A percentile compares a stretch with the other conserved stretches of the same genome.
Evolutionary conservation across 176 grass and related monocot genomes (phyloP).

Genomic region (Carex scoparia): DNA sequence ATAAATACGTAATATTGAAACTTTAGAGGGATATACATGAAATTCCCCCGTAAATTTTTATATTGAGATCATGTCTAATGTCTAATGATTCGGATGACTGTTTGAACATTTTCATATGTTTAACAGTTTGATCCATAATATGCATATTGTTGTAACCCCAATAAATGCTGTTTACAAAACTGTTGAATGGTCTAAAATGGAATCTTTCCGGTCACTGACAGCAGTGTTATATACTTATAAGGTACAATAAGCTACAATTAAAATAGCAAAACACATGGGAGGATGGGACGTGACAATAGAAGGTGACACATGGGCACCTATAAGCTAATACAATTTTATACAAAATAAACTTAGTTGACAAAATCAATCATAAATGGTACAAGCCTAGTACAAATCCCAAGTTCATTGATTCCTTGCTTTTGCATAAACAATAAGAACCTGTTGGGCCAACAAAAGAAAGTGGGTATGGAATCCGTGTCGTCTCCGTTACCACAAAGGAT

Average conservation of each 20-base stretch:
- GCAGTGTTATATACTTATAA: not conserved
- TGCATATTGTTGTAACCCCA: too few species aligned
- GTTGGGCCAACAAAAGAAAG: too few species aligned
- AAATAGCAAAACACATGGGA: not conserved
- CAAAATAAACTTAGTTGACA: not conserved
- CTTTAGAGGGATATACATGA: too few species aligned
- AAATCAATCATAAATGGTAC: slow-evolving; percentile 7
- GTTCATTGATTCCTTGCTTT: not conserved
- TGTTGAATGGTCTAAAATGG: not conserved
- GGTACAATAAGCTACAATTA: not conserved
- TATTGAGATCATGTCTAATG: too few species aligned
- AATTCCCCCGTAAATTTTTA: too few species aligned
- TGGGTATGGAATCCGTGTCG: too few species aligned
- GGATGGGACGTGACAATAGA: not conserved
- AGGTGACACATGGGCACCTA: not conserved
- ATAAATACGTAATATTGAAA: too few species aligned
- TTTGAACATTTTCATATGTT: too few species aligned
- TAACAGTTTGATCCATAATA: too few species aligned
- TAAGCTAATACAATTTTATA: not conserved
- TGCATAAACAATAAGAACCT: not conserved
- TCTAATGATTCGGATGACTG: too few species aligned
- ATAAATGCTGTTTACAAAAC: not conserved
- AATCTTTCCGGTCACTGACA: not conserved
- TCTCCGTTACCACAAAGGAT: too few species aligned
- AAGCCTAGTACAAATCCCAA: not conserved